These are phyloP conservation scores for Leucoagaricus sp. DNA, from an alignment of 1,284 basidiomycete species.

Conservation along the genomic window DNA sequence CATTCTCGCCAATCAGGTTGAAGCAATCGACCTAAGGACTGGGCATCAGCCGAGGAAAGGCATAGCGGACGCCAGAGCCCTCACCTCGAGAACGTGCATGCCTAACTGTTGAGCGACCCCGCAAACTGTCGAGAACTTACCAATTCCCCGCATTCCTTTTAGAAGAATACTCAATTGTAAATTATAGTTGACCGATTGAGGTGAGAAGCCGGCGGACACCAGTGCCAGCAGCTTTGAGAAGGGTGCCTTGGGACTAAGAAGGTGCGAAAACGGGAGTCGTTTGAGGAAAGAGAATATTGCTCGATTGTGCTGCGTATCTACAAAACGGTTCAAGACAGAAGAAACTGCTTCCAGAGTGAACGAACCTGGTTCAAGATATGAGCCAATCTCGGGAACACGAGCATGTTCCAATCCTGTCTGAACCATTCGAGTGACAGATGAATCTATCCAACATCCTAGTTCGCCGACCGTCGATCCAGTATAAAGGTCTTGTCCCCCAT, in stretches of 20 bases:
- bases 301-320: not conserved
- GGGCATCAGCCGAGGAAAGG: not conserved
- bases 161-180: constrained; percentile 70
- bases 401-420: constrained; percentile 80
- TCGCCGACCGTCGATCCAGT: constrained; percentile 60
- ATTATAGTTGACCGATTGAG: constrained; percentile 57
- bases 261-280: constrained; percentile 23
- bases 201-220: constrained; percentile 55
- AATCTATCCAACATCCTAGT: constrained; percentile 87
- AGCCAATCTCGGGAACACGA: constrained; percentile 59
- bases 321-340: not conserved
- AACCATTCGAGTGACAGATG: constrained; percentile 69
- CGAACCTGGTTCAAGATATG: constrained; percentile 58
- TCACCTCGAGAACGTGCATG: constrained; percentile 81
- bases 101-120: constrained; percentile 68
- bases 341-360: not conserved
- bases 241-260: constrained; percentile 34
- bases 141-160: constrained; percentile 73
- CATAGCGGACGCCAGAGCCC: constrained; percentile 14
- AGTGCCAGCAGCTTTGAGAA: constrained; percentile 51
- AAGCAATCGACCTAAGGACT: constrained; percentile 80
- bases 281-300: constrained; percentile 17
- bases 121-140: constrained; percentile 66
- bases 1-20: constrained; percentile 81
- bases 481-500: constrained; percentile 42